Conservation (phyloP, 1,284 basidiomycete genomes). For the Porodaedalea pini region DNA sequence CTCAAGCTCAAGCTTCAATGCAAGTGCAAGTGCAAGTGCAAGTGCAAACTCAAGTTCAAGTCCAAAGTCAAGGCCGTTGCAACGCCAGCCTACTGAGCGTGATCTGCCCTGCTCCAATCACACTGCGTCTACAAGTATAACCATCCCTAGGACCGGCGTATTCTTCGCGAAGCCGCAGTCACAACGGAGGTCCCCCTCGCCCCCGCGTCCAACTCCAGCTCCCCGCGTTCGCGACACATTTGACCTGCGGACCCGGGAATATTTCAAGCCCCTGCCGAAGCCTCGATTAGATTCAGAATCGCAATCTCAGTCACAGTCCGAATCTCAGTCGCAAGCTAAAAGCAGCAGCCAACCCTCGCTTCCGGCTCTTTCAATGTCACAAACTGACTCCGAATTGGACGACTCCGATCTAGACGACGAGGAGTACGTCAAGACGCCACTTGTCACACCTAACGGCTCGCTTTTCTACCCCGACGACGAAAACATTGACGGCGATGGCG, state of each 20-base stretch:
- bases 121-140: too few relatives aligned
- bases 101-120: background rate
- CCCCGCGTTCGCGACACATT: too few relatives aligned
- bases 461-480: conserved; percentile 10
- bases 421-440: conserved; percentile 45
- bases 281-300: conserved; percentile 8
- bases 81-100: background rate
- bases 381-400: conserved; percentile 23
- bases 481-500: background rate
- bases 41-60: background rate
- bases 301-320: conserved; percentile 13
- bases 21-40: background rate
- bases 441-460: conserved; percentile 53
- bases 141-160: background rate
- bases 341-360: conserved; percentile 11
- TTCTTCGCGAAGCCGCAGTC: background rate
- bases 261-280: background rate
- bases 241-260: background rate
- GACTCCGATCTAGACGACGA: conserved; percentile 33
- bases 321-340: conserved; percentile 7
- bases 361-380: conserved; percentile 33
- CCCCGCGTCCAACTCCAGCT: background rate
- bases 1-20: background rate
- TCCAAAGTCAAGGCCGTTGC: background rate
- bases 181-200: background rate